Conservation (phyloP, 495 filamentous ascomycete species). For the Aspergillus leporis region DNA sequence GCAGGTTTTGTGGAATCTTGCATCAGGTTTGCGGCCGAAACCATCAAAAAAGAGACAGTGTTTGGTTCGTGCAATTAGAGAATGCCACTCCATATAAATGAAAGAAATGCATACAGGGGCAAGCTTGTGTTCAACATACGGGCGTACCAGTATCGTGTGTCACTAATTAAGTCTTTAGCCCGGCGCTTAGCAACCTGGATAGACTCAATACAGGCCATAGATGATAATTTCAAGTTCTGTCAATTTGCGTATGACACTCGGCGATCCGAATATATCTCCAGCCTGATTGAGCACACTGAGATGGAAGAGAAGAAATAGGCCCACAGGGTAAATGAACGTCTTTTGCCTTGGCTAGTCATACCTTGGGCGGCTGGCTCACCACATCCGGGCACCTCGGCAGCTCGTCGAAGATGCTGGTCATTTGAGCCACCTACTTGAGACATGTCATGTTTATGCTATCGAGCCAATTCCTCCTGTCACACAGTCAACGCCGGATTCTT, state of each 20-base stretch:
- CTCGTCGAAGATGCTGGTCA: conserved; percentile 10
- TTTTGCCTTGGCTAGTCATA: conserved; percentile 1
- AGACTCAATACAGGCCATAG: neutral
- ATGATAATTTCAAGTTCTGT: neutral
- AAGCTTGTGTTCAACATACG: neutral
- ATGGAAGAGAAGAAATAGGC: neutral
- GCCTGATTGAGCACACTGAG: neutral
- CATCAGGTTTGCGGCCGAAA: conserved; percentile 2
- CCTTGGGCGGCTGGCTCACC: conserved; percentile 5
- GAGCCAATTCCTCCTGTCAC: conserved; percentile 1
- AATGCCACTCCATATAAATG: neutral
- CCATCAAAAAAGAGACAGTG: conserved; percentile 8
- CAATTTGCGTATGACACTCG: neutral
- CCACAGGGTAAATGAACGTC: neutral
- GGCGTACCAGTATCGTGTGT: neutral
- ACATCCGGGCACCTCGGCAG: conserved; percentile 8
- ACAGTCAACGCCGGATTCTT: conserved; percentile 6
- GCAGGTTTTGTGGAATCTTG: conserved; percentile 9
- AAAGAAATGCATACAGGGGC: neutral
- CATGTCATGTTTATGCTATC: conserved; percentile 9
- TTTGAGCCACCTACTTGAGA: conserved; percentile 9
- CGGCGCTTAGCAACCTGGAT: neutral
- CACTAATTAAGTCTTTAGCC: neutral
- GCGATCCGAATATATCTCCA: neutral
- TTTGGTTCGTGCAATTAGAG: neutral